Base-by-base conservation (phyloP, 2,329 filamentous ascomycete genomes). In the Scedosporium apiospermum region DNA sequence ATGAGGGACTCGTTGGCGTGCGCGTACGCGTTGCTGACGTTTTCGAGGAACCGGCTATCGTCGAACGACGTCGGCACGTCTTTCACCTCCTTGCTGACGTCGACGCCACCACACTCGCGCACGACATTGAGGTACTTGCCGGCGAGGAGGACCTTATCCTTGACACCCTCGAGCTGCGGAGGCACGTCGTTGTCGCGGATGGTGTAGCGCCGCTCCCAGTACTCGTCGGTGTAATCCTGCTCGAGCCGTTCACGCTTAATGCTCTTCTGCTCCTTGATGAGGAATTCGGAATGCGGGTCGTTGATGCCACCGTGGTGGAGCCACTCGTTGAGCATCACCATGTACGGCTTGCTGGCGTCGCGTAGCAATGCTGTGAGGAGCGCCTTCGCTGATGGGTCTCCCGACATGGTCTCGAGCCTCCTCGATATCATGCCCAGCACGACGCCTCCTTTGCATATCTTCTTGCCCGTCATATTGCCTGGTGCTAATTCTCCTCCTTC, bases 241-340 rank as follows among this genome's bases (percentile, higher is more conserved):
- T 98, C 92, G 2, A 99, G 78, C 64, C 90, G 84, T 72, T 98
- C 95, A 49, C 95, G 85, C 64, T 89, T 88, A 68, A 99, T 97
- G 70, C 93, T 96, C 74, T 93, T 96, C 69, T 96, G 91, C 73
- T 98, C 95, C 71, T 96, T 96, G 71, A 99, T 88, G 61, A 99
- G 77, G 68, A 99, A 99, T 73, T 99, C 95, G 1, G 88, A 85
- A 72, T 98, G 93, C 0, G 93, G 91, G 72, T 99, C 95, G 70
- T 89, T 91, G 73, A 99, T 98, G 58, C 89, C 91, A 46, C 95
- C 95, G 70, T 96, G 93, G 71, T 99, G 95, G 16, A 99, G 79
- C 95, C 95, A 99, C 73, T 98, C 93, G 70, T 99, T 99, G 65
- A 99, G 78, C 95, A 99, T 99, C 51, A 84, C 83, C 93, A 98